Evolutionary conservation across 2,329 filamentous ascomycete genomes (phyloP), one percentile per base, ranked within the genome.

Genomic region (Trichoderma sp.): DNA sequence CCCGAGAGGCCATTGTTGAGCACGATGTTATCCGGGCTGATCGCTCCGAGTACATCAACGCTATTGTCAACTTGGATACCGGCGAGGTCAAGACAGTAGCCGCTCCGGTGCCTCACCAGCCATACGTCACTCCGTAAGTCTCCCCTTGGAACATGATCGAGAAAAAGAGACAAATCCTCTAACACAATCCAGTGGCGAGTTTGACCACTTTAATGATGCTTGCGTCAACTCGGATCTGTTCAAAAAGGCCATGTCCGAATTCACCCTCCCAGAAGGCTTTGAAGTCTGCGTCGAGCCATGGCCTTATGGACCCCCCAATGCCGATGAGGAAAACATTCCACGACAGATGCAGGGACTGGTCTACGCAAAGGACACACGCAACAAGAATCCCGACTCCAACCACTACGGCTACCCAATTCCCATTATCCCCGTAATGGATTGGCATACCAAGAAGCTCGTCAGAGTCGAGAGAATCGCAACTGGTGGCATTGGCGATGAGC

Each of bases 331-430:
- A 27, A 29, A 73, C 21, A 79, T 83, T 3, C 83, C 84, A 6
- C 85, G 86, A 18, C 85, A 84, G 71, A 87, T 89, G 85, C 87
- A 88, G 66, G 88, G 87, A 56, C 83, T 89, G 1, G 85, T 88
- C 59, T 89, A 87, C 78, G 86, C 85, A n/a, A 83, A 83, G 14
- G 84, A 88, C 75, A 75, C 82, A 4, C 80, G 82, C 18, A 86
- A 83, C 45, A 83, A 85, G 45, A 88, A 88, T 64, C 82, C 81
- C 2, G 89, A 92, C 79, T 87, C 89, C 2, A 92, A 93, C 78
- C 90, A 92, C 79, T 92, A 92, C 80, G 87, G 86, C 2, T 91
- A 89, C 78, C 91, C 90, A 0, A 82, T 92, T n/a, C 89, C 89
- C 7, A 85, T 91, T 72, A 88, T 89, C 62, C 88, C 89, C 1